A percentile compares a stretch with the other conserved stretches of the same genome.
These are phyloP conservation scores for Syzygium aqueum DNA, from an alignment of 345 rosid genomes.

Conservation along the genomic window DNA sequence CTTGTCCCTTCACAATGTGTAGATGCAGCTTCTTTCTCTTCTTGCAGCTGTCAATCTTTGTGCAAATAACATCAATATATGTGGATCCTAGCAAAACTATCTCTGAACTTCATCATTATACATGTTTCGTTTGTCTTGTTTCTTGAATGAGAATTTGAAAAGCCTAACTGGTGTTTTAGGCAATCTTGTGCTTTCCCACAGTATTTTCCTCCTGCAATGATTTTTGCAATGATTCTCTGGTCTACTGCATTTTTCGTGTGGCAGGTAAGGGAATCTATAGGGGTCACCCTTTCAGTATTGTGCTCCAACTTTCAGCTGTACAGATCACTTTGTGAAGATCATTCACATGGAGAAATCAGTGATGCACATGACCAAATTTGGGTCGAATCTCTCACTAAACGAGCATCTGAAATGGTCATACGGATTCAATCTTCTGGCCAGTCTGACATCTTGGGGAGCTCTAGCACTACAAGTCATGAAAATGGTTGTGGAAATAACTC, in stretches of 20 bases:
- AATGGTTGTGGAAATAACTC: slow-evolving; percentile 42
- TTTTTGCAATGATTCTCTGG: not conserved
- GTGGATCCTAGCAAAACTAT: not conserved
- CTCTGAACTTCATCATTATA: not conserved
- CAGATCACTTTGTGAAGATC: slow-evolving; percentile 28
- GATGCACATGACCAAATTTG: slow-evolving; percentile 35
- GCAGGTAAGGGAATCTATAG: slow-evolving; percentile 95
- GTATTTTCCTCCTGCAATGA: not conserved
- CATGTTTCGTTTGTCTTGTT: not conserved
- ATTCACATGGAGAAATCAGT: slow-evolving; percentile 32
- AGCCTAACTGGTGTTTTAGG: not conserved
- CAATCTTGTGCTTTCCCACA: not conserved
- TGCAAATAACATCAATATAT: not conserved
- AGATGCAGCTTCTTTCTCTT: not conserved
- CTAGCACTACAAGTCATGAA: slow-evolving; percentile 26
- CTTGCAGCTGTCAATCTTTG: not conserved
- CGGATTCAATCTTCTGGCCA: slow-evolving; percentile 63
- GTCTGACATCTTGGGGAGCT: slow-evolving; percentile 45
- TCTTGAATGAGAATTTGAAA: not conserved
- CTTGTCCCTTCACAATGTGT: not conserved
- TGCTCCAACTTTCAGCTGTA: slow-evolving; percentile 84
- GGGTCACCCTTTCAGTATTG: slow-evolving; percentile 73
- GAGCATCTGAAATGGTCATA: slow-evolving; percentile 65
- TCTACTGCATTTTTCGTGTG: slow-evolving; percentile 5
- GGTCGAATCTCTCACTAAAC: slow-evolving; percentile 49